Percentiles rank a stretch among this genome's conserved stretches.
Evolutionary conservation across 192 early-diverging fungal species (phyloP).

Genomic region (Phycomyces blakesleeanus): DNA sequence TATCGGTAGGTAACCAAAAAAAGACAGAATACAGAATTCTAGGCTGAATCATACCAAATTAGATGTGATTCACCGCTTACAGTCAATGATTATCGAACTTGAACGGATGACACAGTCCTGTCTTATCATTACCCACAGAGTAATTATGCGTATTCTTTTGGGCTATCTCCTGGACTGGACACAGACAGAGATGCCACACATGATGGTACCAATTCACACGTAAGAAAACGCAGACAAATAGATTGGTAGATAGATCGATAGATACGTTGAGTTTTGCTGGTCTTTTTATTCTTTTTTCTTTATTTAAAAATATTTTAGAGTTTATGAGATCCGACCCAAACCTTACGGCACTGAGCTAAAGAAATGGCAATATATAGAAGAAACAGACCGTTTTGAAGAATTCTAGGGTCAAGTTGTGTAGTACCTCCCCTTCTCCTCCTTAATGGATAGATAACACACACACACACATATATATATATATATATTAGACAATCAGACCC

Average conservation of each 20-base stretch:
- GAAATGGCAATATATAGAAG: constrained; percentile 35
- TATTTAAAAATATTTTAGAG: constrained; percentile 22
- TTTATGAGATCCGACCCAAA: constrained; percentile 38
- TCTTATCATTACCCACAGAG: constrained; percentile 89
- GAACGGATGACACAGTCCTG: constrained; percentile 90
- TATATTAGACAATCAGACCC: too few species aligned
- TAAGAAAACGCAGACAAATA: too few species aligned
- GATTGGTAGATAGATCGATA: too few species aligned
- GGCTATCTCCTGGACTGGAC: constrained; percentile 81
- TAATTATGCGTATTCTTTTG: constrained; percentile 84
- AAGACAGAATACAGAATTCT: neutral
- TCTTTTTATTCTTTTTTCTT: constrained; percentile 5
- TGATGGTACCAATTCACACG: constrained; percentile 41
- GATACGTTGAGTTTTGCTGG: too few species aligned
- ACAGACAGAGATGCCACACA: constrained; percentile 38
- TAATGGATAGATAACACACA: too few species aligned
- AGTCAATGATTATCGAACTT: constrained; percentile 92
- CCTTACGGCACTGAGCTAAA: constrained; percentile 37
- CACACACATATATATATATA: too few species aligned
- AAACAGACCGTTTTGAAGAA: constrained; percentile 31
- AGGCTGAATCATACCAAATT: constrained; percentile 6
- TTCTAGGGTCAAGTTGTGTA: constrained; percentile 10
- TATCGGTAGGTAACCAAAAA: constrained; percentile 34
- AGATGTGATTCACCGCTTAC: constrained; percentile 93
- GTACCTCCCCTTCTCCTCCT: too few species aligned